phyloP scores from a whole-genome alignment of 371 early-diverging fungal genomes.

The Blakeslea trispora region DNA sequence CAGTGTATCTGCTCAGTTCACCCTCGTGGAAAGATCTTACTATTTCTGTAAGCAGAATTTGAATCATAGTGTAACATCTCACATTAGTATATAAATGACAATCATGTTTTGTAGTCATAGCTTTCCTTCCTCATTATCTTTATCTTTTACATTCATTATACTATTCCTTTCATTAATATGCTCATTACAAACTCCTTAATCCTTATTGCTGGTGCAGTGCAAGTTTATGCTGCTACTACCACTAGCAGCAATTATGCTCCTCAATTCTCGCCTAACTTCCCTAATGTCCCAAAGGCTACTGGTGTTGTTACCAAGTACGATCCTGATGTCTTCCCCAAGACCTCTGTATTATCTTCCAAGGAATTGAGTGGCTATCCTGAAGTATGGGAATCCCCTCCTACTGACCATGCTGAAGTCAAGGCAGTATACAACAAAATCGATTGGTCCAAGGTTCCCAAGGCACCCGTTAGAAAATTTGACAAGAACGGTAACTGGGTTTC shows the following conservation, averaged over 20 bases:
- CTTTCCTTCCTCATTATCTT: no score
- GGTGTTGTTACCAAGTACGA: conserved; percentile 16
- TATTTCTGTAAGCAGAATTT: no score
- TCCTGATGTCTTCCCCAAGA: conserved; percentile 8
- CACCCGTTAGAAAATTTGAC: conserved; percentile 26
- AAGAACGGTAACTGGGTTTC: conserved; percentile 17
- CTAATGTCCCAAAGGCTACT: conserved; percentile 7
- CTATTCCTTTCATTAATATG: conserved; percentile 12
- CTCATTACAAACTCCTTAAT: conserved; percentile 16
- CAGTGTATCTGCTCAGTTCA: no score
- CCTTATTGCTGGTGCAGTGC: conserved; percentile 13
- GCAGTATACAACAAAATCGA: conserved; percentile 40
- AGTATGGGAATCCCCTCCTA: conserved; percentile 34
- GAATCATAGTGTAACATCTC: no score
- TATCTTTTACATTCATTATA: no score
- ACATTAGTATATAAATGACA: no score
- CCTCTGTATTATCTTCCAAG: conserved; percentile 1
- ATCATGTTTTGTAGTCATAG: no score
- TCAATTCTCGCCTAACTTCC: conserved; percentile 26
- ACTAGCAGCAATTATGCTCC: conserved; percentile 9
- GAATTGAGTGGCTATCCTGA: conserved; percentile 33
- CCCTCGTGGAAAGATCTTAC: no score
- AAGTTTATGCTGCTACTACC: conserved; percentile 18
- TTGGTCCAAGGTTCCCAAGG: conserved; percentile 45
- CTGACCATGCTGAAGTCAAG: conserved; percentile 33